Evolutionary conservation across 768 basidiomycete species (phyloP), one percentile per base, ranked within the genome.

Genomic region (Phanerodontia chrysosporium): DNA sequence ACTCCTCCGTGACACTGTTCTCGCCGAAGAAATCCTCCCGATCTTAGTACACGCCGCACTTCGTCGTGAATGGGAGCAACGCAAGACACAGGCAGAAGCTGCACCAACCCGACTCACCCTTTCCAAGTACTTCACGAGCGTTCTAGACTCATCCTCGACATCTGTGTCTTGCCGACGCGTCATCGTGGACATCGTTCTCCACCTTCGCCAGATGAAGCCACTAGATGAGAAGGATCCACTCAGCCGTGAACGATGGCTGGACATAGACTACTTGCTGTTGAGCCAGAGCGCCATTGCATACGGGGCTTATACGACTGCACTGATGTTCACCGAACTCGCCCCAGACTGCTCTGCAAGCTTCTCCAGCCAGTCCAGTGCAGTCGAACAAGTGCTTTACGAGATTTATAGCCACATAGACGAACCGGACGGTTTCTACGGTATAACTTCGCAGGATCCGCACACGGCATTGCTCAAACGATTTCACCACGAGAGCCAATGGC

Each of bases 351-450:
- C 66, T 2, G 61, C 66, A 21, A 71, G 73, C 7, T 67, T 67
- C n/a, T 57, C 64, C 0, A 58, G 65, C n/a, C 69, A 72, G n/a
- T 60, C 66, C 2, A 61, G 62, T 10, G 70, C 73, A 16, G 74
- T 79, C 1, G 90, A 93, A 63, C 76, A 89, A 58, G 78, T 95
- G 25, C 75, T 98, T 22, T 98, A 94, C 74, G 88, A 89, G 51
- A 93, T 98, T 51, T 99, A 98, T 67, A 85, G 86, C 55, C 89
- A 94, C 65, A 94, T 99, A 60, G 95, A 97, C 67, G 97, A 99
- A 70, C 95, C 95, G 0, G 97, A 99, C 66, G 95, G 97, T 1
- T 99, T 99, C 70, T 99, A 99, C 71, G 94, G 94, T 5, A 94
- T 98, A 59, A 80, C 87, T 61, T 85, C 89, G 7, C 73, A 79